Conservation (phyloP, 306 rosid genomes). For the Quercus aquifolioides region DNA sequence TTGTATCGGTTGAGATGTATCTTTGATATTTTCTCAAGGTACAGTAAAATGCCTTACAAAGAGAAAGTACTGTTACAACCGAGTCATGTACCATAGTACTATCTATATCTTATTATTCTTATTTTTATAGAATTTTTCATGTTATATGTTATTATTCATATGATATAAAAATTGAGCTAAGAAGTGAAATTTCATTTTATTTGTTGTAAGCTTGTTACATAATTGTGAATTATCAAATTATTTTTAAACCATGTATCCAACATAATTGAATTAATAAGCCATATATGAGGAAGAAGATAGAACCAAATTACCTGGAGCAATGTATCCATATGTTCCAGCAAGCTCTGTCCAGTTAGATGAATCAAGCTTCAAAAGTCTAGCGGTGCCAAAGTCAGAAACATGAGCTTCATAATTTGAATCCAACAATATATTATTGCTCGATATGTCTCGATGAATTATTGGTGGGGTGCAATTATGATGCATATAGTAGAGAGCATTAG, state of each 20-base stretch:
- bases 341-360: conserved; percentile 36
- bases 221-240: no score
- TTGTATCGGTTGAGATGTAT: no score
- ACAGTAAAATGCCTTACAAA: no score
- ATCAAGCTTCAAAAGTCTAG: neutral
- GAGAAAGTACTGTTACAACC: fast-evolving
- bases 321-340: conserved; percentile 44
- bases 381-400: conserved; percentile 26
- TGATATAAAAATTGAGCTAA: no score
- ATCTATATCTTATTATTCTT: no score
- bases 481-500: conserved; percentile 39
- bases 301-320: conserved; percentile 40
- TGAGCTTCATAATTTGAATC: conserved; percentile 29
- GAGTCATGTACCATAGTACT: fast-evolving
- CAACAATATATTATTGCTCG: conserved; percentile 41
- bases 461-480: conserved; percentile 16
- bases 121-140: no score
- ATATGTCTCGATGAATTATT: conserved; percentile 37
- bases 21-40: no score
- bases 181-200: no score
- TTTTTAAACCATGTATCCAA: no score
- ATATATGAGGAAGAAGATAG: neutral
- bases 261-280: no score
- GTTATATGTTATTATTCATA: no score
- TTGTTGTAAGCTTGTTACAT: no score